A percentile compares a stretch with the other conserved stretches of the same genome.
phyloP scores from a whole-genome alignment of 164 flowering plant genomes.

The Umbilicus rupestris region DNA sequence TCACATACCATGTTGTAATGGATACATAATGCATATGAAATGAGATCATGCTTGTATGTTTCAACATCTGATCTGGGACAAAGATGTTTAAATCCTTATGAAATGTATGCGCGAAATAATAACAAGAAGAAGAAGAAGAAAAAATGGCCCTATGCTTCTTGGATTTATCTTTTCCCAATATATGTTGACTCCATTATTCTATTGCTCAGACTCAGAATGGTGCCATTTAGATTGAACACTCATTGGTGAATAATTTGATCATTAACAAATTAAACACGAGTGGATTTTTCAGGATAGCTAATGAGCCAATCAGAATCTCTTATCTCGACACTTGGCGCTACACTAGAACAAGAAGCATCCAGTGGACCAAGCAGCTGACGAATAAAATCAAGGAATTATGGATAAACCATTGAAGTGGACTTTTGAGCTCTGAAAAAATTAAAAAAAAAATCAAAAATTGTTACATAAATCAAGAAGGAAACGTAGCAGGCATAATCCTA shows the following conservation, averaged over 20 bases:
- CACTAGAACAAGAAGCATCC: too few species aligned
- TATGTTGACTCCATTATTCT: too few species aligned
- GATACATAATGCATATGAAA: background rate
- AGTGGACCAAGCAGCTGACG: background rate
- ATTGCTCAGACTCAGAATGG: too few species aligned
- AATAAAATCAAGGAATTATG: background rate
- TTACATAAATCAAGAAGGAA: background rate
- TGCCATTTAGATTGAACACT: too few species aligned
- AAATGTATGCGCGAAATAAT: too few species aligned
- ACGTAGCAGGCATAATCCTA: background rate
- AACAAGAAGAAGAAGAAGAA: too few species aligned
- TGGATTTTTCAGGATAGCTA: background rate
- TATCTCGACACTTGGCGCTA: background rate
- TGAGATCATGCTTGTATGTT: background rate
- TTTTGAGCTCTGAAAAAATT: background rate
- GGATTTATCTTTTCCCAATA: too few species aligned
- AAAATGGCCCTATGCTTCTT: too few species aligned
- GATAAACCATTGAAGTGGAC: constrained; percentile 3
- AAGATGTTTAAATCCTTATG: too few species aligned
- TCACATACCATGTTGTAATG: background rate
- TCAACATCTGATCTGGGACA: background rate
- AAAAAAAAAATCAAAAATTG: too few species aligned
- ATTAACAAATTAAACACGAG: background rate
- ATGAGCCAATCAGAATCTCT: constrained; percentile 3
- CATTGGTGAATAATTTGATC: background rate